Evolutionary conservation across 768 basidiomycete species (phyloP).

Genomic region (Asterophora lycoperdoides): DNA sequence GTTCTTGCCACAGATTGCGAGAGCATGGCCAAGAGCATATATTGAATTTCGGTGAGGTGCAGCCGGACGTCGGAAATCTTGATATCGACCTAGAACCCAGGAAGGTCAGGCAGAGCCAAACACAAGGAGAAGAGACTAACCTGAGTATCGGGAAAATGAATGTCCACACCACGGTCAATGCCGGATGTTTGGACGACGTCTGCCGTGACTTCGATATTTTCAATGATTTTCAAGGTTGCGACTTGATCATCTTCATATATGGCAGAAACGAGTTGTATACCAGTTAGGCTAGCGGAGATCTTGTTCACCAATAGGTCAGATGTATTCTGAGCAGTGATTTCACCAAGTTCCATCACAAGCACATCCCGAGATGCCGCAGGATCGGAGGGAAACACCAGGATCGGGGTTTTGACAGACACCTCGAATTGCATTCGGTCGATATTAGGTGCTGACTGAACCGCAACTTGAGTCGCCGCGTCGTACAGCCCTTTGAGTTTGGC

Average conservation of each 20-base stretch:
- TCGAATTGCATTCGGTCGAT: slow-evolving; percentile 94
- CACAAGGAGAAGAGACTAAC: slow-evolving; percentile 35
- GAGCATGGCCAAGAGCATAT: slow-evolving; percentile 62
- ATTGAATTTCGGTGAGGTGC: slow-evolving; percentile 81
- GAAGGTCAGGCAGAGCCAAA: background rate
- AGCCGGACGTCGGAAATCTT: slow-evolving; percentile 82
- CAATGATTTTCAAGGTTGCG: slow-evolving; percentile 78
- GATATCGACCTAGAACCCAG: slow-evolving; percentile 50
- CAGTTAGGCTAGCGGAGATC: slow-evolving; percentile 71
- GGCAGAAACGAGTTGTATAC: slow-evolving; percentile 79
- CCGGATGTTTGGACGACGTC: slow-evolving; percentile 60
- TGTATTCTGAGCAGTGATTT: slow-evolving; percentile 78
- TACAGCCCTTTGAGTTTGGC: slow-evolving; percentile 91
- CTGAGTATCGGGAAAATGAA: slow-evolving; percentile 66
- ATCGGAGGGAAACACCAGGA: slow-evolving; percentile 80
- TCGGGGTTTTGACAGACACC: slow-evolving; percentile 87
- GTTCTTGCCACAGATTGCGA: slow-evolving; percentile 66
- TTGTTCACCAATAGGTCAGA: slow-evolving; percentile 56
- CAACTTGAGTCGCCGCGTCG: slow-evolving; percentile 89
- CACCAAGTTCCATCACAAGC: slow-evolving; percentile 81
- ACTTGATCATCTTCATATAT: slow-evolving; percentile 45
- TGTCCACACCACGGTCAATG: slow-evolving; percentile 48
- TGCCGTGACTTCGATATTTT: slow-evolving; percentile 76
- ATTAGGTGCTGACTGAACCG: slow-evolving; percentile 88
- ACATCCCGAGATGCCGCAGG: slow-evolving; percentile 57